Percentiles rank a stretch among this genome's conserved stretches.
Evolutionary conservation across 331 rosid genomes (phyloP).

Genomic region (Cucumis variabilis): DNA sequence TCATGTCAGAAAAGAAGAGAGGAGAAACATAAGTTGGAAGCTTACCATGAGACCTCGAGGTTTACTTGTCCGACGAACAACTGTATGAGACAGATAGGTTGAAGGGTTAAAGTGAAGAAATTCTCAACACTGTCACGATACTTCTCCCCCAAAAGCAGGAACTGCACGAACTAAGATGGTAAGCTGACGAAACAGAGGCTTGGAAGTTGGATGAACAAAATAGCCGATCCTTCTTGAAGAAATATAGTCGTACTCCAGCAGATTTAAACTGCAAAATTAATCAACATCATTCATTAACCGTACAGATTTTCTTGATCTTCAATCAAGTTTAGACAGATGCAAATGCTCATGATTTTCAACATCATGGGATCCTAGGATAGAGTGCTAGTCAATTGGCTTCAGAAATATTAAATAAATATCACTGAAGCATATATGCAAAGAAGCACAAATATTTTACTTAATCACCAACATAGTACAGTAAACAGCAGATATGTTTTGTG

Average conservation of each 20-base stretch:
- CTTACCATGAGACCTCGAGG: conserved; percentile 75
- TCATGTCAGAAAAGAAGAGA: conserved; percentile 30
- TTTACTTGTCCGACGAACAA: conserved; percentile 67
- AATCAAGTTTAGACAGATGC: not conserved
- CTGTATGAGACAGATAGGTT: conserved; percentile 74
- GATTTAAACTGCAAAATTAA: conserved; percentile 31
- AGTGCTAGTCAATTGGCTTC: conserved; percentile 7
- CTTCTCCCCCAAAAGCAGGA: conserved; percentile 61
- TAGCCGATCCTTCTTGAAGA: conserved; percentile 74
- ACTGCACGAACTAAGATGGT: conserved; percentile 82
- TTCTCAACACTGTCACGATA: conserved; percentile 65
- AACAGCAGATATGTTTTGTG: conserved; percentile 55
- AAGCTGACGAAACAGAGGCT: conserved; percentile 94
- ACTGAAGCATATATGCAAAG: conserved; percentile 2
- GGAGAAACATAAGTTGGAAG: not conserved
- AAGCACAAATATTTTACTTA: not conserved
- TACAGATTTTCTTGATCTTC: not conserved
- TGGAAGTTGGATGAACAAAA: conserved; percentile 78
- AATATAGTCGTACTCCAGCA: conserved; percentile 82
- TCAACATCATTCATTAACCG: conserved; percentile 29
- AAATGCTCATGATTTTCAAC: conserved; percentile 6
- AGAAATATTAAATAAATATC: conserved; percentile 1
- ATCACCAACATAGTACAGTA: conserved; percentile 78
- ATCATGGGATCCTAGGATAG: not conserved
- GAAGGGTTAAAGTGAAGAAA: conserved; percentile 78